phyloP scores from a whole-genome alignment of 2,329 filamentous ascomycete species.

The Sphaerulina vaccinii region DNA sequence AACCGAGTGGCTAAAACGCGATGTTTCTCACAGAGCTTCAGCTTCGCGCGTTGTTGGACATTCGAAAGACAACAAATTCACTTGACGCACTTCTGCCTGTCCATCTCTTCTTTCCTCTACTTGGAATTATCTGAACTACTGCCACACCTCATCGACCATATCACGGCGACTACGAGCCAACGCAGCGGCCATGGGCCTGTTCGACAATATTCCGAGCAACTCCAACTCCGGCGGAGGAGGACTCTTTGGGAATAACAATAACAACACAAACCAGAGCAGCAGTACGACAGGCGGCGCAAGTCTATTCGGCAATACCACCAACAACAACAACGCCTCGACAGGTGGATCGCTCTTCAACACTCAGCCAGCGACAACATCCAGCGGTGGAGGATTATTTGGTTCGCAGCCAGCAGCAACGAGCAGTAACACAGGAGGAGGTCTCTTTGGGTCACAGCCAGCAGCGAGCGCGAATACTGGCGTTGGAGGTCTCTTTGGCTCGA shows the following conservation, averaged over 20 bases:
- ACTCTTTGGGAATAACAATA: slow-evolving; percentile 19
- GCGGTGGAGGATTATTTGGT: slow-evolving; percentile 21
- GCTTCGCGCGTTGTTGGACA: slow-evolving; percentile 11
- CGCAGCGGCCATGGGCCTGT: slow-evolving; percentile 29
- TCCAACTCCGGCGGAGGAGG: slow-evolving; percentile 11
- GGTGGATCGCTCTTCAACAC: slow-evolving; percentile 18
- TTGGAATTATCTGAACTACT: not conserved
- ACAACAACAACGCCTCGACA: slow-evolving; percentile 5
- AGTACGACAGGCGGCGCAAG: slow-evolving; percentile 3
- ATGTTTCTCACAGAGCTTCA: no score
- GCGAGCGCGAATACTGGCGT: slow-evolving; percentile 6
- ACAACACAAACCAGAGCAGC: slow-evolving; percentile 6
- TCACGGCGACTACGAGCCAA: not conserved
- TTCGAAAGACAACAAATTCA: not conserved
- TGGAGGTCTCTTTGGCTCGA: no score
- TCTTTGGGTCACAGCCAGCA: slow-evolving; percentile 34
- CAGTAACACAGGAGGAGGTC: slow-evolving; percentile 25
- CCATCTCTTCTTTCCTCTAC: not conserved
- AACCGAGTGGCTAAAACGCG: slow-evolving; percentile 27
- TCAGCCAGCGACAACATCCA: slow-evolving; percentile 6
- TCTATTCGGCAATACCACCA: slow-evolving; percentile 13
- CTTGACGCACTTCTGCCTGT: not conserved
- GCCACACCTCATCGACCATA: not conserved
- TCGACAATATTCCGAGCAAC: slow-evolving; percentile 16
- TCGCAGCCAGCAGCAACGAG: slow-evolving; percentile 8